phyloP scores from a whole-genome alignment of 345 rosid species.

The Aurinia saxatilis region DNA sequence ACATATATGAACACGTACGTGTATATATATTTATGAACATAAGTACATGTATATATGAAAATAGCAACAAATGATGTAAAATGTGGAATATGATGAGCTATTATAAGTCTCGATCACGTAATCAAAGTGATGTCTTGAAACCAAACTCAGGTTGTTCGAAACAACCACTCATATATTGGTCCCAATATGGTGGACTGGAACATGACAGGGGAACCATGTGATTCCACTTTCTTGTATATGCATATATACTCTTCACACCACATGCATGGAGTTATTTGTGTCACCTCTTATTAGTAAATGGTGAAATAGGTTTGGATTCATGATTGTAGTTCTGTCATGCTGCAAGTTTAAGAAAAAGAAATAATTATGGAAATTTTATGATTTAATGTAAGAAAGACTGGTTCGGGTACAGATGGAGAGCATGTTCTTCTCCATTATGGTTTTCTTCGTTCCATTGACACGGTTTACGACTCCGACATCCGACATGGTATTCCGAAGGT shows the following conservation, averaged over 20 bases:
- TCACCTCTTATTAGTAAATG: neutral
- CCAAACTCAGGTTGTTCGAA: conserved; percentile 11
- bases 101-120: neutral
- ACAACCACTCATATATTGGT: conserved; percentile 13
- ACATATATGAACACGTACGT: neutral
- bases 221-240: conserved; percentile 3
- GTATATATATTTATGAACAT: neutral
- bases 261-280: conserved; percentile 2
- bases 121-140: conserved; percentile 13
- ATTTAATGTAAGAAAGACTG: too few species aligned
- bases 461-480: too few species aligned
- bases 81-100: conserved; percentile 14
- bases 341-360: too few species aligned
- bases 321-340: too few species aligned
- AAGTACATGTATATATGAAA: neutral
- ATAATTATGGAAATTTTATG: too few species aligned
- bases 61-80: neutral
- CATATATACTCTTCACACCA: neutral
- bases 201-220: conserved; percentile 21
- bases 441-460: too few species aligned
- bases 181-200: conserved; percentile 14
- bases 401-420: too few species aligned
- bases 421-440: too few species aligned
- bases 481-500: too few species aligned
- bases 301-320: too few species aligned